Conservation (phyloP, 2,329 filamentous ascomycete genomes). For the Whalleya microplaca region DNA sequence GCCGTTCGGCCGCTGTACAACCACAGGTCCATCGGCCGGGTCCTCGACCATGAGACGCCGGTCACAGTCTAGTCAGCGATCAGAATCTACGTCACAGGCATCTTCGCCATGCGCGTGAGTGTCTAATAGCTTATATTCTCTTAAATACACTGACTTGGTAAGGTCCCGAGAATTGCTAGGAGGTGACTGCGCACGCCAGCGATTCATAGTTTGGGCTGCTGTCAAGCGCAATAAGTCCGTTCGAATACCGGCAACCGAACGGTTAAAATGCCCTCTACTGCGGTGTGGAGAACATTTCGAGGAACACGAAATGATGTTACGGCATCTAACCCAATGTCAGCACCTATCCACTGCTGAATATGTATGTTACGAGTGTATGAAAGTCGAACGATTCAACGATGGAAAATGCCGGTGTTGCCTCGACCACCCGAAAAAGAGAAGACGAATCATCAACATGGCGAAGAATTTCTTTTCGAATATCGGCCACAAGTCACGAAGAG, state of each 20-base stretch:
- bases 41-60: conserved; percentile 26
- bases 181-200: conserved; percentile 56
- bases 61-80: conserved; percentile 32
- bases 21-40: conserved; percentile 13
- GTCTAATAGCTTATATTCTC: conserved; percentile 5
- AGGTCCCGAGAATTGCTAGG: conserved; percentile 50
- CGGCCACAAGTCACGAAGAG: conserved; percentile 51
- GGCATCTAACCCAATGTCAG: conserved; percentile 53
- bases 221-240: conserved; percentile 56
- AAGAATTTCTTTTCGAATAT: conserved; percentile 58
- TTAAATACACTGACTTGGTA: conserved; percentile 26
- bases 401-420: conserved; percentile 54
- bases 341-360: conserved; percentile 56
- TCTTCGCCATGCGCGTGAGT: conserved; percentile 39
- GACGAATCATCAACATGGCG: conserved; percentile 56
- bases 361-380: conserved; percentile 59
- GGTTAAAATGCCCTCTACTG: conserved; percentile 55
- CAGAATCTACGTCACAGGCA: conserved; percentile 25
- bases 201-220: conserved; percentile 61
- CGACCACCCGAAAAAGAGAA: conserved; percentile 54
- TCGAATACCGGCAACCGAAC: conserved; percentile 52
- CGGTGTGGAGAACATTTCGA: conserved; percentile 54
- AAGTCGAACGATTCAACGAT: conserved; percentile 56
- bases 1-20: conserved; percentile 29
- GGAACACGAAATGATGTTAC: conserved; percentile 58